Evolutionary conservation across 2,329 filamentous ascomycete species (phyloP).

Genomic region (Xylariaceae sp.): DNA sequence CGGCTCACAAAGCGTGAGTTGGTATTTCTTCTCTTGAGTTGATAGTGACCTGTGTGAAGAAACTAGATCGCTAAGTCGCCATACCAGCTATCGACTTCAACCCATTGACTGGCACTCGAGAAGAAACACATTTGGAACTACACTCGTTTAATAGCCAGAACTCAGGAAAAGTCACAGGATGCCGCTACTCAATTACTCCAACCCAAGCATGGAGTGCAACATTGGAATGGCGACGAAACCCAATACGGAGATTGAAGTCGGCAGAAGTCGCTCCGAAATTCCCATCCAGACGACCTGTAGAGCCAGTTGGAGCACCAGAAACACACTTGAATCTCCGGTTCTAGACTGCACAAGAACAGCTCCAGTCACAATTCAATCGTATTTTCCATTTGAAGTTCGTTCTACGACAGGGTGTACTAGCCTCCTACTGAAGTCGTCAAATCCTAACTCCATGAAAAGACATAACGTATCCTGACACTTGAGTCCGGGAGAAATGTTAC

Average conservation of each 20-base stretch:
- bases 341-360: background rate
- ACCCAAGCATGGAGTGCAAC: background rate
- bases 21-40: background rate
- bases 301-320: background rate
- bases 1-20: background rate
- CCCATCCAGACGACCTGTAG: conserved; percentile 6
- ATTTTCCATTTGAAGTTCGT: no score
- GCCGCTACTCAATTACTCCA: background rate
- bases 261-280: conserved; percentile 22
- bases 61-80: background rate
- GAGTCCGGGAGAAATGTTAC: background rate
- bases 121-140: background rate
- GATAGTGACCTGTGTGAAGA: background rate
- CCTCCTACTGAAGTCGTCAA: no score
- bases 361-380: no score
- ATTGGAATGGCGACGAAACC: conserved; percentile 8
- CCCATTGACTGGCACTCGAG: background rate
- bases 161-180: no score
- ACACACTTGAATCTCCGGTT: background rate
- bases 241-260: conserved; percentile 21
- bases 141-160: background rate
- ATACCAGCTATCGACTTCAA: background rate
- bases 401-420: no score
- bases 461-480: background rate
- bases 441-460: no score